Percentiles rank a stretch among this genome's conserved stretches.
Evolutionary conservation across 192 early-diverging fungal species (phyloP).

Genomic region (Podochytrium sp.): DNA sequence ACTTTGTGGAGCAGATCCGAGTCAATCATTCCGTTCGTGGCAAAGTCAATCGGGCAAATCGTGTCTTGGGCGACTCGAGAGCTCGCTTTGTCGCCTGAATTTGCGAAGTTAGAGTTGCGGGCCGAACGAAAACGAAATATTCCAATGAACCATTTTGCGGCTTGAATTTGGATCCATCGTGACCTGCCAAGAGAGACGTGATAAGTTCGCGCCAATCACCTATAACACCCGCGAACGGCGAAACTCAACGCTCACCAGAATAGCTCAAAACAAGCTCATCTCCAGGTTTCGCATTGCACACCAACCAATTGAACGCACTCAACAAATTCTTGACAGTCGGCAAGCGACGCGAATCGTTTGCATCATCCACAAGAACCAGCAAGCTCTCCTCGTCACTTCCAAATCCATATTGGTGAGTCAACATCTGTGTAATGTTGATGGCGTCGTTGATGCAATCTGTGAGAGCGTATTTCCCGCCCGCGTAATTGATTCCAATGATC

Average conservation of each 20-base stretch:
- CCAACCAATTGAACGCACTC: conserved; percentile 52
- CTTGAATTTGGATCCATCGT: too few relatives aligned
- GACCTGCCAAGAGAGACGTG: too few relatives aligned
- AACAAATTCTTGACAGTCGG: conserved; percentile 57
- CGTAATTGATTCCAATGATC: conserved; percentile 45
- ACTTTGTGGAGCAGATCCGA: conserved; percentile 67
- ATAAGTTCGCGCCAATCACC: too few relatives aligned
- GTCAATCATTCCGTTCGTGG: conserved; percentile 67
- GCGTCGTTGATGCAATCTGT: conserved; percentile 42
- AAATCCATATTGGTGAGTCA: conserved; percentile 38
- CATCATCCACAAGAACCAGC: conserved; percentile 50
- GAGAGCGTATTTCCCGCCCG: conserved; percentile 15
- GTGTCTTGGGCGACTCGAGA: too few relatives aligned
- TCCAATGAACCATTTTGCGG: too few relatives aligned
- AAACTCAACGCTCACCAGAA: too few relatives aligned
- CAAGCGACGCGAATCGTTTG: conserved; percentile 29
- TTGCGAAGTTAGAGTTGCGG: too few relatives aligned
- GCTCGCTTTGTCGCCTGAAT: too few relatives aligned
- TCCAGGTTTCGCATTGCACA: conserved; percentile 49
- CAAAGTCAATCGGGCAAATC: conserved; percentile 77
- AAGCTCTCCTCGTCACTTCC: background rate
- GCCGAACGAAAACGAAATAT: too few relatives aligned
- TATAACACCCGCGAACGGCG: too few relatives aligned
- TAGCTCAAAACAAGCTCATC: conserved; percentile 47
- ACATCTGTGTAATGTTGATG: conserved; percentile 26